A percentile compares a stretch with the other conserved stretches of the same genome.
Evolutionary conservation across 2,329 filamentous ascomycete genomes (phyloP).

Genomic region (Intubia oerlemansii): DNA sequence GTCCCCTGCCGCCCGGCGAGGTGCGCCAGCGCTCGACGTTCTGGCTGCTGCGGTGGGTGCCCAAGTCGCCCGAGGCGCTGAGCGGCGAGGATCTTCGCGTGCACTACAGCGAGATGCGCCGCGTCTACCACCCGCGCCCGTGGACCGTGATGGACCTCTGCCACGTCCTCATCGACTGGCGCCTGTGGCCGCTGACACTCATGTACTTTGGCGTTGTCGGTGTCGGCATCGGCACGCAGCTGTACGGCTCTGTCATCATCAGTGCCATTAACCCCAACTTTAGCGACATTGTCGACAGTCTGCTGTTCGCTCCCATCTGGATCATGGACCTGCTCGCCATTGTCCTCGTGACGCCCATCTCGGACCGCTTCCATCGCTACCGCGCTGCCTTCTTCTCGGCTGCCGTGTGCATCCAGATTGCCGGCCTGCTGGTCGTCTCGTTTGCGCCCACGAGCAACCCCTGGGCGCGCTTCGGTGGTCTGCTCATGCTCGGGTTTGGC

Average conservation of each 20-base stretch:
- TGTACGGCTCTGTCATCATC: conserved; percentile 77
- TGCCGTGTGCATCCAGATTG: conserved; percentile 59
- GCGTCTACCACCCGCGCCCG: conserved; percentile 54
- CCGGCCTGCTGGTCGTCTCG: conserved; percentile 58
- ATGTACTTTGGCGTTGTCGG: conserved; percentile 96
- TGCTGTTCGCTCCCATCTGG: conserved; percentile 84
- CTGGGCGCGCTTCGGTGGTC: conserved; percentile 72
- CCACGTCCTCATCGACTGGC: conserved; percentile 61
- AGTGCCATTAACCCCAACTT: conserved; percentile 52
- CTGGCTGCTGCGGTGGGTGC: conserved; percentile 41
- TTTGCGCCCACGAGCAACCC: conserved; percentile 42
- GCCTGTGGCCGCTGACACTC: conserved; percentile 62
- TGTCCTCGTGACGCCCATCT: conserved; percentile 63
- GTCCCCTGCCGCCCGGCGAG: conserved; percentile 55
- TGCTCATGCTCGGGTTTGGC: conserved; percentile 79
- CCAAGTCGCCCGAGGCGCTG: conserved; percentile 47
- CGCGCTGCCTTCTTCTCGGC: conserved; percentile 65
- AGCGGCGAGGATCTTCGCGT: conserved; percentile 56
- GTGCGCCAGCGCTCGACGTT: conserved; percentile 19
- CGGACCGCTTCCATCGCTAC: conserved; percentile 65
- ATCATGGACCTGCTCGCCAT: conserved; percentile 86
- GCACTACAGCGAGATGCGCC: conserved; percentile 63
- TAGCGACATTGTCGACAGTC: conserved; percentile 52
- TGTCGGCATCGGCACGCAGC: conserved; percentile 75
- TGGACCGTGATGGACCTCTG: conserved; percentile 56